A percentile compares a stretch with the other conserved stretches of the same genome.
phyloP scores from a whole-genome alignment of 805 yeast species.

The Candida nemodendra region DNA sequence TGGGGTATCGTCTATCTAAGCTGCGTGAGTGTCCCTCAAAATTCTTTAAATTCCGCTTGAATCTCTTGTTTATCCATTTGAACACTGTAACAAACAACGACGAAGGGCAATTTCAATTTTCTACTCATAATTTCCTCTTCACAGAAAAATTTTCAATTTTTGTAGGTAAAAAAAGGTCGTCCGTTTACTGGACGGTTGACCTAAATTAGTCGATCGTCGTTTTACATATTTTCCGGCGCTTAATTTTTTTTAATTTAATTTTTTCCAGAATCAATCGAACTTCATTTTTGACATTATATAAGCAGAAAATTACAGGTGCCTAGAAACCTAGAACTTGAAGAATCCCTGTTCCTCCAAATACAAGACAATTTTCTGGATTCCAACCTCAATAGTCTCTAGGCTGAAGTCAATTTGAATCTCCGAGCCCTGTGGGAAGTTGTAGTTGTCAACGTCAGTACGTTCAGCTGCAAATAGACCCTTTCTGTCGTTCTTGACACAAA shows the following conservation, averaged over 20 bases:
- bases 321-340: slow-evolving; percentile 47
- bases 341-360: slow-evolving; percentile 82
- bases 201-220: slow-evolving; percentile 16
- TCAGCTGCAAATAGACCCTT: slow-evolving; percentile 47
- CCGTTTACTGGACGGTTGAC: too few relatives aligned
- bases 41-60: too few relatives aligned
- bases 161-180: slow-evolving; percentile 2
- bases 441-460: slow-evolving; percentile 46
- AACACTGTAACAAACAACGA: too few relatives aligned
- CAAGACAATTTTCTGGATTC: slow-evolving; percentile 70
- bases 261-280: too few relatives aligned
- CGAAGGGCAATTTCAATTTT: too few relatives aligned
- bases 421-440: slow-evolving; percentile 48
- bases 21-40: too few relatives aligned
- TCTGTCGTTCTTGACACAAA: slow-evolving; percentile 46
- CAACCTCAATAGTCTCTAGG: slow-evolving; percentile 59
- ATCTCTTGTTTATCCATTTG: too few relatives aligned
- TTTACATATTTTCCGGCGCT: slow-evolving; percentile 3
- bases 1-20: too few relatives aligned
- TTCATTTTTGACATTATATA: too few relatives aligned
- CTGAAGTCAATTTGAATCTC: slow-evolving; percentile 57
- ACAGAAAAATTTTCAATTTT: slow-evolving; percentile 7
- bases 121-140: slow-evolving; percentile 1
- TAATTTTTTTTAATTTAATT: too few relatives aligned
- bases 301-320: background rate